phyloP scores from a whole-genome alignment of 805 yeast species.

The Saturnispora ahearnii region DNA sequence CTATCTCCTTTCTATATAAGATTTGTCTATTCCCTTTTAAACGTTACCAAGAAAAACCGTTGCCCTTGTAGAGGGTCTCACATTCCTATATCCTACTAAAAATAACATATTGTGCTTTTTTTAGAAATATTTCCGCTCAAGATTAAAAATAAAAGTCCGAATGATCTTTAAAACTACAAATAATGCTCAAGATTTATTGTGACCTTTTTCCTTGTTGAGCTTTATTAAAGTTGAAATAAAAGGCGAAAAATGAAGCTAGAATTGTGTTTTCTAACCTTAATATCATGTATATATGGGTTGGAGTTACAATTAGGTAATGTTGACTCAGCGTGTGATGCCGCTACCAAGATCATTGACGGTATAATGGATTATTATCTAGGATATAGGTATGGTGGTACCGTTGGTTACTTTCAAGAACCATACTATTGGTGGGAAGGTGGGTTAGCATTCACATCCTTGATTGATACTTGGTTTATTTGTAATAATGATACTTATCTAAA shows the following conservation, averaged over 20 bases:
- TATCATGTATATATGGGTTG: conserved; percentile 6
- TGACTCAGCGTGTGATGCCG: conserved; percentile 34
- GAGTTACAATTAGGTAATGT: conserved; percentile 12
- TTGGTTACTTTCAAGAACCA: conserved; percentile 64
- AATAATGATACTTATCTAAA: conserved; percentile 54
- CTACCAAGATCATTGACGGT: conserved; percentile 58
- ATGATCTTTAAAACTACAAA: background rate
- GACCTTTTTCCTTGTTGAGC: too few relatives aligned
- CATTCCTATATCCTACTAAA: background rate
- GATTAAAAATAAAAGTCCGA: background rate
- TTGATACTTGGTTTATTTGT: conserved; percentile 67
- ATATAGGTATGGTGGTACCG: conserved; percentile 47
- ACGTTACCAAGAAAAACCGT: too few relatives aligned
- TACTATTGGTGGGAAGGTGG: conserved; percentile 94
- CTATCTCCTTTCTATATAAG: too few relatives aligned
- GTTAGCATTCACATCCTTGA: conserved; percentile 55
- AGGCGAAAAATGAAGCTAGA: background rate
- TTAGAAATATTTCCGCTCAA: background rate
- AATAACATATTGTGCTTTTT: background rate
- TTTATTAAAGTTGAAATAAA: too few relatives aligned
- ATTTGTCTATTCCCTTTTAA: too few relatives aligned
- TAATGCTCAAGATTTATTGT: too few relatives aligned
- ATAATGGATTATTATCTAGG: conserved; percentile 77
- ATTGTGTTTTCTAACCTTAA: background rate
- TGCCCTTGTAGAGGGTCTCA: too few relatives aligned